These are phyloP conservation scores for Microascus cirrosus DNA, from an alignment of 2,329 filamentous ascomycete species.

Conservation along the genomic window DNA sequence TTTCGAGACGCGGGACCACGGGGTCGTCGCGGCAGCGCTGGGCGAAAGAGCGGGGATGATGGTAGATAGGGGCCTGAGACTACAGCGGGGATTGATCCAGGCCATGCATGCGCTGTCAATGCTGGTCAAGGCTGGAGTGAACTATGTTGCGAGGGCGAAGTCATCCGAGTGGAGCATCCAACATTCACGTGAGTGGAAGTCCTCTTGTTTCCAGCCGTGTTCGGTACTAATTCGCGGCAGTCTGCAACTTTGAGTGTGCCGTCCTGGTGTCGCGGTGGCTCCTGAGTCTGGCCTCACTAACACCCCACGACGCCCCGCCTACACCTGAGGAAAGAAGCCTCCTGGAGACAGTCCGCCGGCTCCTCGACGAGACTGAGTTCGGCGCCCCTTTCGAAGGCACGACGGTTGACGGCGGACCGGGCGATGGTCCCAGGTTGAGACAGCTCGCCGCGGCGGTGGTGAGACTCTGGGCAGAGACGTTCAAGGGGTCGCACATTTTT, in stretches of 20 bases:
- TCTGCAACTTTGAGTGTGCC: slow-evolving; percentile 52
- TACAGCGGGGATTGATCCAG: slow-evolving; percentile 55
- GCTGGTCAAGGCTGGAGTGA: slow-evolving; percentile 51
- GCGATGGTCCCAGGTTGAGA: slow-evolving; percentile 38
- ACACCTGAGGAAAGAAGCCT: slow-evolving; percentile 42
- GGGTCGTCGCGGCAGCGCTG: slow-evolving; percentile 49
- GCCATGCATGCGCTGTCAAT: slow-evolving; percentile 58
- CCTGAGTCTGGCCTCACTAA: slow-evolving; percentile 40
- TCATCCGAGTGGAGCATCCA: slow-evolving; percentile 53
- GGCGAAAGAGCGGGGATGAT: slow-evolving; percentile 37
- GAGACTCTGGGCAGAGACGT: slow-evolving; percentile 49
- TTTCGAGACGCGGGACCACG: slow-evolving; percentile 54
- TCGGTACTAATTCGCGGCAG: slow-evolving; percentile 15
- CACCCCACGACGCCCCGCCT: slow-evolving; percentile 34
- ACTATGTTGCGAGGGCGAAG: slow-evolving; percentile 50
- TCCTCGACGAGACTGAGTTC: slow-evolving; percentile 53
- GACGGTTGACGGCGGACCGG: slow-evolving; percentile 28
- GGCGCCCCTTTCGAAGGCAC: slow-evolving; percentile 46
- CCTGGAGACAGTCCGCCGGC: slow-evolving; percentile 42
- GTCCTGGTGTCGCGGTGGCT: slow-evolving; percentile 51
- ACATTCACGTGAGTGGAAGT: slow-evolving; percentile 39
- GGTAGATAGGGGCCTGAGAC: slow-evolving; percentile 45
- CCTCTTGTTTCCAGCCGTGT: slow-evolving; percentile 4
- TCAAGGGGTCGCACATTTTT: slow-evolving; percentile 50
- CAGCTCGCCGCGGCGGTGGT: slow-evolving; percentile 48